These are phyloP conservation scores for Chaetomiaceae sp. DNA, from an alignment of 2,329 filamentous ascomycete genomes.

Conservation along the genomic window DNA sequence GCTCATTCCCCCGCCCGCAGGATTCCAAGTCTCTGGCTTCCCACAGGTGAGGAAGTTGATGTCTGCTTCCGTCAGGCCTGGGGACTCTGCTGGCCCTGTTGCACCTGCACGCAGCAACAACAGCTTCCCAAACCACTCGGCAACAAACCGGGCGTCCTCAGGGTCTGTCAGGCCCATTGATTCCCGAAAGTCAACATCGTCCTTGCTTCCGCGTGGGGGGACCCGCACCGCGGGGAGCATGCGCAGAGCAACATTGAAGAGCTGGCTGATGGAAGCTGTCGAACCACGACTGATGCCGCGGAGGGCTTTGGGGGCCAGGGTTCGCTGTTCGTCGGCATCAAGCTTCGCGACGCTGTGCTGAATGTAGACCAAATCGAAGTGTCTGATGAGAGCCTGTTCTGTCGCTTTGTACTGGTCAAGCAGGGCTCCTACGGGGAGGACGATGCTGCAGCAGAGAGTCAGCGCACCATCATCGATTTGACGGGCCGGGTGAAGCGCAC, in stretches of 20 bases:
- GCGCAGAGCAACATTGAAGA: constrained; percentile 80
- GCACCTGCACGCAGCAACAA: constrained; percentile 49
- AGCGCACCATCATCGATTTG: neutral
- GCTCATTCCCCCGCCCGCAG: constrained; percentile 57
- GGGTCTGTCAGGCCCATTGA: constrained; percentile 60
- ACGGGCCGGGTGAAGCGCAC: constrained; percentile 34
- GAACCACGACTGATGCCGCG: constrained; percentile 57
- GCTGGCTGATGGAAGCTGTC: constrained; percentile 47
- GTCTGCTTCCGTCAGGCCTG: constrained; percentile 61
- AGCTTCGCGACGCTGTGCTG: constrained; percentile 66
- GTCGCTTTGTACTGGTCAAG: constrained; percentile 85
- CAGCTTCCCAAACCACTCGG: constrained; percentile 71
- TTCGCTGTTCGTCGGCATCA: constrained; percentile 56
- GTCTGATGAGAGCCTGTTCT: constrained; percentile 68
- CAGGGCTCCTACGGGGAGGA: constrained; percentile 78
- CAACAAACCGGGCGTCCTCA: constrained; percentile 68
- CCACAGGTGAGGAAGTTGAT: constrained; percentile 64
- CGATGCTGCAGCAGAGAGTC: constrained; percentile 45
- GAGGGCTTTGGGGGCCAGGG: constrained; percentile 66
- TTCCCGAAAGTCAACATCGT: constrained; percentile 65
- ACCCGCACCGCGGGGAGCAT: constrained; percentile 67
- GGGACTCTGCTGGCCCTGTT: constrained; percentile 23
- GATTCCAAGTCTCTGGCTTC: constrained; percentile 66
- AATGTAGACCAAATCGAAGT: constrained; percentile 85
- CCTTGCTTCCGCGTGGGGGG: constrained; percentile 71